A percentile compares a stretch with the other conserved stretches of the same genome.
Evolutionary conservation across 73 alveolate genomes (phyloP).

Genomic region (Paraurostyla sp.): DNA sequence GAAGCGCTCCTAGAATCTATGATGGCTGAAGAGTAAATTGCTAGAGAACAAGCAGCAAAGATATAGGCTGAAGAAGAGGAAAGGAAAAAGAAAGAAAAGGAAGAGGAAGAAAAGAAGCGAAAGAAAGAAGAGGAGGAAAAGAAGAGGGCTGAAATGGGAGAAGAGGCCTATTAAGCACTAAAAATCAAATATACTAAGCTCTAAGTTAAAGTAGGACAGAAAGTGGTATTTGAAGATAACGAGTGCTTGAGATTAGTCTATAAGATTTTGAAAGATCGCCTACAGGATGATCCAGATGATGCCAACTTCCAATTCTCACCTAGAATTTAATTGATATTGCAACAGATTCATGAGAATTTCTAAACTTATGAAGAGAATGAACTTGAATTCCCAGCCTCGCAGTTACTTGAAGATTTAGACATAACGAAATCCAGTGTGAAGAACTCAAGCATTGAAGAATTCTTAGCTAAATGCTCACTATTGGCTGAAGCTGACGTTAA

Average conservation of each 20-base stretch:
- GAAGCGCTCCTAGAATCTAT: conserved; percentile 39
- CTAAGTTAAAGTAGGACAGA: background rate
- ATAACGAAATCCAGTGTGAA: background rate
- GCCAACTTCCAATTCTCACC: conserved; percentile 7
- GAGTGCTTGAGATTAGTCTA: conserved; percentile 43
- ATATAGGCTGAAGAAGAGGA: conserved; percentile 2
- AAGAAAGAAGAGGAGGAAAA: conserved; percentile 55
- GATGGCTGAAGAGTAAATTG: conserved; percentile 47
- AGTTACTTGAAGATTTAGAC: conserved; percentile 42
- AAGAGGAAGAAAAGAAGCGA: background rate
- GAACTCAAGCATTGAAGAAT: conserved; percentile 7
- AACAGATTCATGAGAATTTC: conserved; percentile 10
- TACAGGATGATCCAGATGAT: conserved; percentile 1
- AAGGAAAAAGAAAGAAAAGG: conserved; percentile 43
- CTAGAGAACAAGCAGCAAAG: conserved; percentile 7
- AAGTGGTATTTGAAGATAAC: conserved; percentile 21
- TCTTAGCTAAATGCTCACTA: conserved; percentile 1
- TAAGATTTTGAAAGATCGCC: conserved; percentile 22
- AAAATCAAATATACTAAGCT: conserved; percentile 37
- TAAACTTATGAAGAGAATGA: background rate
- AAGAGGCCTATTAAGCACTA: conserved; percentile 20
- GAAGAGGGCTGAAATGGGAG: conserved; percentile 37
- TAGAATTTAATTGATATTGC: background rate
- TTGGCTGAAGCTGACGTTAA: conserved; percentile 57
- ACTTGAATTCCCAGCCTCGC: background rate